Percentiles rank a stretch among this genome's conserved stretches.
Evolutionary conservation across 805 yeast genomes (phyloP).

Genomic region (Metschnikowia gelsemii): DNA sequence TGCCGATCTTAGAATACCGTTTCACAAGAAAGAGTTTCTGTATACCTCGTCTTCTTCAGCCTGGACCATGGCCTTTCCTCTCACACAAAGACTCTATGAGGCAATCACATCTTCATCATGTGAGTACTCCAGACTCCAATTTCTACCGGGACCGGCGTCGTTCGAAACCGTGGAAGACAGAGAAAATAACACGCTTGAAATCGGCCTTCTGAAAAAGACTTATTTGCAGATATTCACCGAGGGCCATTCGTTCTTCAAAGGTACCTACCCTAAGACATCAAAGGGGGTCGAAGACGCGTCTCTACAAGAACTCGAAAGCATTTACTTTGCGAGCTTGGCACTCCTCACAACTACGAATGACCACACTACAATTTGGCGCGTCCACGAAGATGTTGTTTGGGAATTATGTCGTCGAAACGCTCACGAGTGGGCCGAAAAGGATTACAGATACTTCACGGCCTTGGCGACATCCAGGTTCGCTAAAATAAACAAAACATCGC

Average conservation of each 20-base stretch:
- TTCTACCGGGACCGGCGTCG: slow-evolving; percentile 6
- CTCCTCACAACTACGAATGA: slow-evolving; percentile 40
- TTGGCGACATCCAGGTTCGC: slow-evolving; percentile 32
- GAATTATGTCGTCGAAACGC: slow-evolving; percentile 10
- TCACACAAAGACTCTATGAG: slow-evolving; percentile 3
- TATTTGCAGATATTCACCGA: slow-evolving; percentile 34
- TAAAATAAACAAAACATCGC: slow-evolving; percentile 41
- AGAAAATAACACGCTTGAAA: slow-evolving; percentile 23
- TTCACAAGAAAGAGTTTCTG: no score
- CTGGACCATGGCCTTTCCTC: background rate
- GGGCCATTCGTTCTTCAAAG: slow-evolving; percentile 27
- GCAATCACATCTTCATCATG: slow-evolving; percentile 3
- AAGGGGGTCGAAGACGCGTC: background rate
- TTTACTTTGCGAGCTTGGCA: slow-evolving; percentile 34
- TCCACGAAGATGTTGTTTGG: slow-evolving; percentile 29
- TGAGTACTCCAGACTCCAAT: slow-evolving; percentile 9
- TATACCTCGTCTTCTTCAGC: background rate
- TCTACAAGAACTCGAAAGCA: background rate
- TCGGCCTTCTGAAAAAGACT: slow-evolving; percentile 32
- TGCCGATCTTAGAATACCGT: no score
- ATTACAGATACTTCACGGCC: slow-evolving; percentile 26
- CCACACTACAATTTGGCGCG: slow-evolving; percentile 29
- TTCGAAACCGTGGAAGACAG: slow-evolving; percentile 3
- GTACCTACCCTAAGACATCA: slow-evolving; percentile 1
- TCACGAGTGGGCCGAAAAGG: background rate